Base-by-base conservation (phyloP, 495 filamentous ascomycete genomes). In the Aspergillus panamensis region DNA sequence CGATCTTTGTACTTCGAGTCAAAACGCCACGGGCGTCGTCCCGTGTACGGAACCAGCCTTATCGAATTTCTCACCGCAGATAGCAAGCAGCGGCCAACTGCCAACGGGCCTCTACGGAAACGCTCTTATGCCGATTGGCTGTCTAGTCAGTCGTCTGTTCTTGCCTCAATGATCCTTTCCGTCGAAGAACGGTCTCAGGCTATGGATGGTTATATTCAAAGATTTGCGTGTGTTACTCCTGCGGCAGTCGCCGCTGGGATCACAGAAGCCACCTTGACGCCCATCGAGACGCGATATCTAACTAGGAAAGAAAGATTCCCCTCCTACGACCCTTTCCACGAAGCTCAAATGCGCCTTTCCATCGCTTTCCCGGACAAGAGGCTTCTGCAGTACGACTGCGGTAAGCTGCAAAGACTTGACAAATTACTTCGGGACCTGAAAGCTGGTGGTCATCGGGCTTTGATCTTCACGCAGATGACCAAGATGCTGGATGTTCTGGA, bases 391-490 rank as follows among this genome's bases (percentile, higher is more conserved):
- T 99, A 96, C 64, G 95, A 99, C 73, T 97, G 95, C 66, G 95
- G 95, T 51, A 99, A 99, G 68, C 82, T 99, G 10, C 95, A 99
- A 63, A 84, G 87, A 25, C 85, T 99, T 13, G 92, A 93, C 66
- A 85, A 83, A 57, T 83, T 99, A 8, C 82, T 99, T 29, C 88
- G 94, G 19, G 85, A 89, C 50, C 80, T 97, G 1, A 92, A 97
- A 72, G 84, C 89, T 7, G 91, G 90, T 52, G 91, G 92, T 14
- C 94, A 97, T 66, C 89, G 95, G 6, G 93, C 91, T 5, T 76
- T 99, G 31, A 97, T 99, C 70, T 99, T 99, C 75, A 97, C 95
- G 2, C 95, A 99, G 65, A 99, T 99, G 95, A 97, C 95, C 25
- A 96, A 93, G 69, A 94, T 97, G 62, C 85, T 99, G 6, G 92